Percentiles rank a stretch among this genome's conserved stretches.
phyloP scores from a whole-genome alignment of 139 green algal species.

The Zygnema circumcarinatum region DNA sequence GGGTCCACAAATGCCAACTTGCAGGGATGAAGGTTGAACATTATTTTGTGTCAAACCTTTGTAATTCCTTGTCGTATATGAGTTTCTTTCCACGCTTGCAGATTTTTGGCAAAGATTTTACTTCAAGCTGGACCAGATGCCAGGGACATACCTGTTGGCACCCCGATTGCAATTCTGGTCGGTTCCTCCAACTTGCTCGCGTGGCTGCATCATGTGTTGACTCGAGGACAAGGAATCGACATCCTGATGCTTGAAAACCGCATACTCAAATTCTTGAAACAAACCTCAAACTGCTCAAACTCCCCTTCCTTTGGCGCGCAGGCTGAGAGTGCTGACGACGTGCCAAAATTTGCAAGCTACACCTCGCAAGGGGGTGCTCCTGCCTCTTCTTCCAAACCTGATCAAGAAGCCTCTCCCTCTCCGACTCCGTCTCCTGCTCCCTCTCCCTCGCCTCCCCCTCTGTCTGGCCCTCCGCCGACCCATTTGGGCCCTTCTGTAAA shows the following conservation, averaged over 20 bases:
- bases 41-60: no score
- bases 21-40: no score
- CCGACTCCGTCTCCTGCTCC: constrained; percentile 1
- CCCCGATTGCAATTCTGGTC: constrained; percentile 45
- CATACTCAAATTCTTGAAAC: no score
- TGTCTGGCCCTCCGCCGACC: background rate
- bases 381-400: background rate
- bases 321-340: constrained; percentile 56
- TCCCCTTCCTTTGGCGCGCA: constrained; percentile 41
- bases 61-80: no score
- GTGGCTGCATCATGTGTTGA: background rate
- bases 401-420: background rate
- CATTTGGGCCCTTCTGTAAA: constrained; percentile 52
- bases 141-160: constrained; percentile 59
- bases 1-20: no score
- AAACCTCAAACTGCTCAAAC: no score
- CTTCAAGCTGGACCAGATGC: constrained; percentile 55
- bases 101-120: constrained; percentile 63
- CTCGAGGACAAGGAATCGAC: no score
- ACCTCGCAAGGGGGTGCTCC: background rate
- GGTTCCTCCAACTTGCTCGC: background rate
- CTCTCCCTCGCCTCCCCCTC: constrained; percentile 21
- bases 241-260: no score
- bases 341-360: constrained; percentile 60
- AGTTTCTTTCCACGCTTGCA: no score